Evolutionary conservation across 352 stramenopile genomes (phyloP).

Genomic region (Phytophthora syringae): DNA sequence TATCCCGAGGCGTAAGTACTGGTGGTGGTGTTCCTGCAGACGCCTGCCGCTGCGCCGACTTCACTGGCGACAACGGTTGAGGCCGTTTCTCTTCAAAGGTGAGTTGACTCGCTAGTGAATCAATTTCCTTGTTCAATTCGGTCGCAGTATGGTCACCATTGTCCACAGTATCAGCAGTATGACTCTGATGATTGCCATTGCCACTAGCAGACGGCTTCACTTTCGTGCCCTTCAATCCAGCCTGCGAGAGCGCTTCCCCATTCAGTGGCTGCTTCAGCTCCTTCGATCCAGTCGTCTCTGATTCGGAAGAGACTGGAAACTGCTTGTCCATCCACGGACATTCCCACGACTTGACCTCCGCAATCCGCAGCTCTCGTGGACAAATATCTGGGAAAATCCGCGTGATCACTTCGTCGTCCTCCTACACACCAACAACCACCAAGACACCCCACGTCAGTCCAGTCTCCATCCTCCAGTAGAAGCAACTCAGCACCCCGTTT

Average conservation of each 20-base stretch:
- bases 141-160: constrained; percentile 14
- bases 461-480: no score
- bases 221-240: background rate
- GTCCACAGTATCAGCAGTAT: background rate
- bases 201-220: background rate
- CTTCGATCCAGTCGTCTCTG: background rate
- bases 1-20: constrained; percentile 19
- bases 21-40: constrained; percentile 19
- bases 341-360: constrained; percentile 84
- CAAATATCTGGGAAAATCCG: constrained; percentile 87
- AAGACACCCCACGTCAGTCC: constrained; percentile 1
- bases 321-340: constrained; percentile 72
- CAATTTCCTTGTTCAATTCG: constrained; percentile 52
- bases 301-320: constrained; percentile 26
- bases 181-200: constrained; percentile 14
- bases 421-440: constrained; percentile 18
- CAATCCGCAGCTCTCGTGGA: constrained; percentile 78
- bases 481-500: background rate
- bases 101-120: constrained; percentile 45
- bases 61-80: constrained; percentile 10
- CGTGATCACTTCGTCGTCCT: constrained; percentile 57
- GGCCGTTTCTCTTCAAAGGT: constrained; percentile 60
- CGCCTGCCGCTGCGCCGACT: constrained; percentile 5
- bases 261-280: constrained; percentile 7
- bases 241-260: constrained; percentile 11